A percentile compares a stretch with the other conserved stretches of the same genome.
Conservation (phyloP, 2,329 filamentous ascomycete species). For the Polychaeton citri region DNA sequence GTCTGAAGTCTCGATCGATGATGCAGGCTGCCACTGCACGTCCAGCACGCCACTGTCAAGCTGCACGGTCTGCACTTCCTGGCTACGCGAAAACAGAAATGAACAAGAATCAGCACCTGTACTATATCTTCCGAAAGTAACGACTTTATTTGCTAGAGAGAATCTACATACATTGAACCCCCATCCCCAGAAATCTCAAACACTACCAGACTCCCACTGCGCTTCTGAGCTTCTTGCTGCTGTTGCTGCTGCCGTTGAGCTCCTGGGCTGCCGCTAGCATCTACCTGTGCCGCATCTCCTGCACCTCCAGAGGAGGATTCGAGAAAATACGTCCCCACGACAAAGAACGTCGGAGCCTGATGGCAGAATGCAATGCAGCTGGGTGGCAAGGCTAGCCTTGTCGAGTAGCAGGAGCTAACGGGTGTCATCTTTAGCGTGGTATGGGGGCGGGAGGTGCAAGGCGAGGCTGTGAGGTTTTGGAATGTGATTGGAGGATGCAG, state of each 20-base stretch:
- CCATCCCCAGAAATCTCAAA: slow-evolving; percentile 38
- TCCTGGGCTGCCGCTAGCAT: neutral
- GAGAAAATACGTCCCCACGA: slow-evolving; percentile 77
- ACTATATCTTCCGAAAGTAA: too few species aligned
- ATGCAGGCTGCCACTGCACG: slow-evolving; percentile 57
- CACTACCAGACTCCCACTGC: slow-evolving; percentile 61
- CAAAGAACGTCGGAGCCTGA: slow-evolving; percentile 47
- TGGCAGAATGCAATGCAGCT: slow-evolving; percentile 69
- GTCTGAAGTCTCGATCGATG: too few species aligned
- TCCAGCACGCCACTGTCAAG: slow-evolving; percentile 70
- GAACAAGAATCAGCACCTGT: too few species aligned
- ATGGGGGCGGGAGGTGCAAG: too few species aligned
- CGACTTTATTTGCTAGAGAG: neutral
- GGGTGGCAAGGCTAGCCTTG: slow-evolving; percentile 50
- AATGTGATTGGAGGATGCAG: too few species aligned
- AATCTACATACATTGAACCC: slow-evolving; percentile 40
- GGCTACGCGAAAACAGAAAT: slow-evolving; percentile 2
- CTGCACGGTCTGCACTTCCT: slow-evolving; percentile 30
- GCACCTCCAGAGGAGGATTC: slow-evolving; percentile 28
- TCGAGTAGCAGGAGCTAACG: neutral
- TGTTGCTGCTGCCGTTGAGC: neutral
- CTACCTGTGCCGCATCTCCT: neutral
- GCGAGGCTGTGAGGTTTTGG: too few species aligned
- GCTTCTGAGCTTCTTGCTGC: slow-evolving; percentile 18
- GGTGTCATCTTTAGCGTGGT: neutral